These are phyloP conservation scores for Ampelomyces quisqualis DNA, from an alignment of 2,329 filamentous ascomycete genomes.

Conservation along the genomic window DNA sequence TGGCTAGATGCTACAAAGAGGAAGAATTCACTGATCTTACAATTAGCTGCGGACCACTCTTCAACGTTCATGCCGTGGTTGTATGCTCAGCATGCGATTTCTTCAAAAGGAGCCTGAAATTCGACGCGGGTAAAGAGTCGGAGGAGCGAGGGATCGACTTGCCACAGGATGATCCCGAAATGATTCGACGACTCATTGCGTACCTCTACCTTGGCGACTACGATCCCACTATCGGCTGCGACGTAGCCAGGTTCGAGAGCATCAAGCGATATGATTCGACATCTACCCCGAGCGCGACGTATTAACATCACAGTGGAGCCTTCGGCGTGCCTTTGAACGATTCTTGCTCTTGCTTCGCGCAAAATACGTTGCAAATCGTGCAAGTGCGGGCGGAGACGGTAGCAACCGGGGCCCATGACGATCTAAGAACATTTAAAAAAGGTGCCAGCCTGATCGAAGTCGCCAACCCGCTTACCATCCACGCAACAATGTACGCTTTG, in stretches of 20 bases:
- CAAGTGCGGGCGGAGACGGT: not conserved
- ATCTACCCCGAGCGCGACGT: not conserved
- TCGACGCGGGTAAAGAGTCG: slow-evolving; percentile 13
- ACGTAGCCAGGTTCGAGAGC: not conserved
- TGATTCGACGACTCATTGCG: slow-evolving; percentile 19
- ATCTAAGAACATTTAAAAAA: slow-evolving; percentile 2
- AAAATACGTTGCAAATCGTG: not conserved
- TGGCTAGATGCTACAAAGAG: slow-evolving; percentile 11
- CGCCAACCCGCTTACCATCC: slow-evolving; percentile 31
- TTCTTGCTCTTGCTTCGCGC: slow-evolving; percentile 12
- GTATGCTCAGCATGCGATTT: slow-evolving; percentile 17
- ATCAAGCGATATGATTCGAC: slow-evolving; percentile 7
- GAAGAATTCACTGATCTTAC: slow-evolving; percentile 20
- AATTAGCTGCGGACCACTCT: slow-evolving; percentile 18
- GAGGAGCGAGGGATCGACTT: slow-evolving; percentile 14
- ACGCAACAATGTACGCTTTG: slow-evolving; percentile 22
- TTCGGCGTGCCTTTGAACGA: not conserved
- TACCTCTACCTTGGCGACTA: slow-evolving; percentile 25
- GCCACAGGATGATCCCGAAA: slow-evolving; percentile 21
- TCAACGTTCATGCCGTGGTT: slow-evolving; percentile 17
- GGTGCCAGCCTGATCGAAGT: slow-evolving; percentile 13
- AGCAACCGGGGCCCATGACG: not conserved
- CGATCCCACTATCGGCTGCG: slow-evolving; percentile 7
- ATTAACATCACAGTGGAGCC: not conserved
- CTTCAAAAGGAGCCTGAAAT: slow-evolving; percentile 15